Base-by-base conservation (phyloP, 1,139 yeast species). In the Barnettozyma hawaiiensis region DNA sequence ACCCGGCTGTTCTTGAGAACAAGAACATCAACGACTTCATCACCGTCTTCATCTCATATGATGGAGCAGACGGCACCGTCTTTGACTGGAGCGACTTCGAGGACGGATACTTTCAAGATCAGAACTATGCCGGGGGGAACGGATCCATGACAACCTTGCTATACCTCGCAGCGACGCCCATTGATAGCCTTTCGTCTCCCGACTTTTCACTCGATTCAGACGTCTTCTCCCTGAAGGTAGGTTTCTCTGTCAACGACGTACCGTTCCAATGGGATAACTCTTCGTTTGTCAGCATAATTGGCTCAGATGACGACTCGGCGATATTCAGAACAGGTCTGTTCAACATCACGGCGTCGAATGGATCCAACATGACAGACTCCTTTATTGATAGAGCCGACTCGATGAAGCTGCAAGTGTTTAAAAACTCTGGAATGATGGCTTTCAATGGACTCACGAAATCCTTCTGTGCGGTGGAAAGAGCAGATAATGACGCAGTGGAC, bases 221-320 rank as follows among this genome's bases (percentile, higher is more conserved):
- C 27, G 22, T 35, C n/a, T 42, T 35, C n/a, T 12, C 35, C 3
- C 24, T 83, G 54, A 78, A 81, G 58, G 63, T 89, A 28, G 92
- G 89, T 3, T 75, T 80, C 3, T 84, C 92, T 1, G 83, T 80
- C 49, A 68, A 69, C 40, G 79, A 76, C 50, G 70, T 84, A 47
- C 76, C 78, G 1, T 85, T 78, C 59, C 84, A 81, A 51, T 85
- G 86, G 81, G 89, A 81, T 57, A 69, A 70, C 38, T 64, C 76
- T 16, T 64, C 79, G 24, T 73, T 80, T 70, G 74, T 85, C 1
- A 64, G 67, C 31, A 66, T 85, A 14, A 76, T 86, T 4, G 96
- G 87, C 58, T 67, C 89, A 0, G 97, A 89, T 62, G 76, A 75
- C 54, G 70, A 71, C 18, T 75, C 86, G 40, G 94, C 86, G 0